A percentile compares a stretch with the other conserved stretches of the same genome.
phyloP scores from a whole-genome alignment of 2,329 filamentous ascomycete species.

The Arthrinium phaeospermum region DNA sequence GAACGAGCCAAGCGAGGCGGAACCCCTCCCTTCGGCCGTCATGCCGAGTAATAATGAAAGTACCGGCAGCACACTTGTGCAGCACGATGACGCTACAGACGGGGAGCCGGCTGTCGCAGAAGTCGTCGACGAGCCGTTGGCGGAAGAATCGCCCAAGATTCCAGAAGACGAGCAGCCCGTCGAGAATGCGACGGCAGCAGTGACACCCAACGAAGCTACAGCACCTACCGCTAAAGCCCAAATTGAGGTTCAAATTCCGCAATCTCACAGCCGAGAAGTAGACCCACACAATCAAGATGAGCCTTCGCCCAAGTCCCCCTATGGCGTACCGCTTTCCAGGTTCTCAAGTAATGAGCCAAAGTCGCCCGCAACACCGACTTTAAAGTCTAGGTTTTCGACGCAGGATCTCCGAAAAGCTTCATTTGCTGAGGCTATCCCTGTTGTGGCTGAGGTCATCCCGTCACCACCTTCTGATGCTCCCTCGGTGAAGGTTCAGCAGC shows the following conservation, averaged over 20 bases:
- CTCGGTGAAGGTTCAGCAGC: slow-evolving; percentile 12
- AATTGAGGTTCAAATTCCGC: slow-evolving; percentile 21
- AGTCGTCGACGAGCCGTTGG: slow-evolving; percentile 23
- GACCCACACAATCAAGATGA: slow-evolving; percentile 25
- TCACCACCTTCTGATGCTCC: slow-evolving; percentile 22
- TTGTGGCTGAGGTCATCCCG: slow-evolving; percentile 14
- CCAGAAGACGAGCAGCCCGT: slow-evolving; percentile 23
- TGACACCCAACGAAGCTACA: slow-evolving; percentile 10
- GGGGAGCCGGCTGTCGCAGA: slow-evolving; percentile 27
- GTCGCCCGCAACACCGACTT: slow-evolving; percentile 38
- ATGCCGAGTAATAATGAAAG: neutral
- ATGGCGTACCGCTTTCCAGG: slow-evolving; percentile 34
- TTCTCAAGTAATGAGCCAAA: slow-evolving; percentile 35
- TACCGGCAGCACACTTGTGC: neutral
- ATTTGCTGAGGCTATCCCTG: slow-evolving; percentile 26
- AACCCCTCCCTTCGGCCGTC: neutral
- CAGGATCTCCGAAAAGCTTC: slow-evolving; percentile 39
- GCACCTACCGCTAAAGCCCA: slow-evolving; percentile 15
- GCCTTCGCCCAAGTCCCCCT: slow-evolving; percentile 29
- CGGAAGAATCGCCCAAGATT: slow-evolving; percentile 34
- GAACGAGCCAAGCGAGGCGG: slow-evolving; percentile 5
- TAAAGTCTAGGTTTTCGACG: slow-evolving; percentile 52
- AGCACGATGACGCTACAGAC: neutral
- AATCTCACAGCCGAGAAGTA: slow-evolving; percentile 19
- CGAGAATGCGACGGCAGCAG: slow-evolving; percentile 27